phyloP scores from a whole-genome alignment of 2,329 filamentous ascomycete species.

The Calonectria pteridis region DNA sequence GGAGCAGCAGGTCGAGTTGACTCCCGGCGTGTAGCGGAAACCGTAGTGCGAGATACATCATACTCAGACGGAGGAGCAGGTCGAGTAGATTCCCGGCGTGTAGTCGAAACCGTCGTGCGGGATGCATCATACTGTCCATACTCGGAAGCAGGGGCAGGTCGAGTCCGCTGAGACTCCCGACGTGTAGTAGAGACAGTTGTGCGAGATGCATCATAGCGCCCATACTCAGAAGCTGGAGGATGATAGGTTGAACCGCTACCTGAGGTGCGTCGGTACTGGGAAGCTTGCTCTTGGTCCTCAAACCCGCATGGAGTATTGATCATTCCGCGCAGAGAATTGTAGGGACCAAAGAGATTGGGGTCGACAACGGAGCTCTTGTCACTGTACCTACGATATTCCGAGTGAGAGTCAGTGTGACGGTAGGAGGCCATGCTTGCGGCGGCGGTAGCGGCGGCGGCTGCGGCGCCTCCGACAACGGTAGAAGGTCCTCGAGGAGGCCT shows the following conservation, averaged over 20 bases:
- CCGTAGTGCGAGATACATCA: not conserved
- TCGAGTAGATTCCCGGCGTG: not conserved
- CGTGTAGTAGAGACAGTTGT: constrained; percentile 61
- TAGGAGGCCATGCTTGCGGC: constrained; percentile 52
- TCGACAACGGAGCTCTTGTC: constrained; percentile 67
- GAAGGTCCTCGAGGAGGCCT: constrained; percentile 40
- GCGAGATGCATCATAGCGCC: constrained; percentile 68
- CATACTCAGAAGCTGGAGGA: constrained; percentile 74
- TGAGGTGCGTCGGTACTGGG: constrained; percentile 42
- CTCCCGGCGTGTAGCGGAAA: not conserved
- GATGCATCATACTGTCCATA: not conserved
- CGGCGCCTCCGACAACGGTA: constrained; percentile 55
- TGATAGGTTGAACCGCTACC: constrained; percentile 65
- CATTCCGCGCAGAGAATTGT: constrained; percentile 71
- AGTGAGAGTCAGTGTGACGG: constrained; percentile 34
- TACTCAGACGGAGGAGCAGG: not conserved
- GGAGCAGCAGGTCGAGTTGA: too few species aligned
- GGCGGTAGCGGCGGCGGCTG: constrained; percentile 52
- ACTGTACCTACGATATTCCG: constrained; percentile 32
- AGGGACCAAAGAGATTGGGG: constrained; percentile 69
- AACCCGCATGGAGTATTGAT: constrained; percentile 69
- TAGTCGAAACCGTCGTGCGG: not conserved
- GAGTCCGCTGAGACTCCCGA: constrained; percentile 55
- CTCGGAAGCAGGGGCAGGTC: constrained; percentile 60
- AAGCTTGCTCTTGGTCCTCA: constrained; percentile 50